Percentiles rank a stretch among this genome's conserved stretches.
phyloP scores from a whole-genome alignment of 2,329 filamentous ascomycete genomes.

The Xylariaceae sp. region DNA sequence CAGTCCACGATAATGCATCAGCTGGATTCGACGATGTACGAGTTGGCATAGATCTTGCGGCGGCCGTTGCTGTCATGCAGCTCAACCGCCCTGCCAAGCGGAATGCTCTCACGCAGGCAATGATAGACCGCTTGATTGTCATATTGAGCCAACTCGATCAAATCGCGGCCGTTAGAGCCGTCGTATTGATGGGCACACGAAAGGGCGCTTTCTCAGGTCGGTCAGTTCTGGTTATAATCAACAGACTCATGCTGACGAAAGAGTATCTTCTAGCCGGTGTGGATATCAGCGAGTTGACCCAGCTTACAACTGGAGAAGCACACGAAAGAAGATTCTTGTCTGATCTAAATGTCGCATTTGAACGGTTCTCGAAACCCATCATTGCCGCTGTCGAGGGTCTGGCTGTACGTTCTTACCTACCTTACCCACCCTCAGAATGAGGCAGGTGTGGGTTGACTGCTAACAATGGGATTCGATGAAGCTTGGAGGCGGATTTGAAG shows the following conservation, averaged over 20 bases:
- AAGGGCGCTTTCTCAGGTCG: constrained; percentile 36
- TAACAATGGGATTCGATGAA: constrained; percentile 18
- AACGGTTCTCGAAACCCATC: constrained; percentile 40
- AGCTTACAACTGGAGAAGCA: constrained; percentile 29
- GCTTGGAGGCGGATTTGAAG: constrained; percentile 48
- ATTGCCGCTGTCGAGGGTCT: constrained; percentile 47
- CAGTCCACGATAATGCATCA: background rate
- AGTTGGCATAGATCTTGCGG: constrained; percentile 29
- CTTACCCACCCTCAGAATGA: background rate
- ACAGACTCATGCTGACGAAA: background rate
- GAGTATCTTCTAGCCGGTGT: constrained; percentile 27
- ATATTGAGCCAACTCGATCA: constrained; percentile 27
- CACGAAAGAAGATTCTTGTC: constrained; percentile 32
- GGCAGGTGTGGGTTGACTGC: background rate
- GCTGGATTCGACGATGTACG: constrained; percentile 22
- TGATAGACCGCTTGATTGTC: constrained; percentile 41
- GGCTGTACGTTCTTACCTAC: constrained; percentile 37
- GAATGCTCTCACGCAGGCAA: constrained; percentile 51
- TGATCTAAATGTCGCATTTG: constrained; percentile 38
- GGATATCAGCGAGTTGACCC: constrained; percentile 34
- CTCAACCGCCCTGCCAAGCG: constrained; percentile 50
- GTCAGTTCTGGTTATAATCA: constrained; percentile 8
- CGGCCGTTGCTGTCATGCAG: constrained; percentile 41
- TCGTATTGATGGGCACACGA: constrained; percentile 36
- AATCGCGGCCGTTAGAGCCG: constrained; percentile 31